Evolutionary conservation across 257 asterid genomes (phyloP).

Genomic region (Nicotiana attenuata): DNA sequence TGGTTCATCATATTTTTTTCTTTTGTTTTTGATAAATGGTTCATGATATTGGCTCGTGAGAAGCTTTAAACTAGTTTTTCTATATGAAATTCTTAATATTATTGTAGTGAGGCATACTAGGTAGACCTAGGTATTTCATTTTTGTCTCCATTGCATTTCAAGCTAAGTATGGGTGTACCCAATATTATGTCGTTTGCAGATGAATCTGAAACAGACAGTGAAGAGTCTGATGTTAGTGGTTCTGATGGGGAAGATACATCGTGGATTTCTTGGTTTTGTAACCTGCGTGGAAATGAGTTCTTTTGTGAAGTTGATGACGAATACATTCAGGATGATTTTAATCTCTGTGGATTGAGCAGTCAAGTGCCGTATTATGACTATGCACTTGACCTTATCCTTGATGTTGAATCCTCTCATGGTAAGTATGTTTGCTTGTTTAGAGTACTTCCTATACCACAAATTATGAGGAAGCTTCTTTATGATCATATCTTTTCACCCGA

Average conservation of each 20-base stretch:
- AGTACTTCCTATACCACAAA: background rate
- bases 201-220: conserved; percentile 94
- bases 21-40: background rate
- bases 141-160: background rate
- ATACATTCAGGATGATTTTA: conserved; percentile 93
- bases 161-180: background rate
- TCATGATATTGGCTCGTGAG: background rate
- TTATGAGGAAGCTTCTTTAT: background rate
- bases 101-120: background rate
- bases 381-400: conserved; percentile 91
- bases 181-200: conserved; percentile 39
- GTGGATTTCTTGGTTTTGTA: conserved; percentile 99
- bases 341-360: conserved; percentile 93
- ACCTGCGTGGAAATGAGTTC: conserved; percentile 95
- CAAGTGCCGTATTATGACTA: conserved; percentile 96
- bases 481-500: background rate
- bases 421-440: conserved; percentile 24
- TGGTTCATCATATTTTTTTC: background rate
- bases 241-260: conserved; percentile 98
- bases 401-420: conserved; percentile 96
- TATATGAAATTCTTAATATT: background rate
- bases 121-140: background rate
- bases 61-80: background rate
- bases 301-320: conserved; percentile 98
- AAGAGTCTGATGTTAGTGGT: conserved; percentile 93